These are phyloP conservation scores for Xylaria venustula DNA, from an alignment of 495 filamentous ascomycete genomes.

Conservation along the genomic window DNA sequence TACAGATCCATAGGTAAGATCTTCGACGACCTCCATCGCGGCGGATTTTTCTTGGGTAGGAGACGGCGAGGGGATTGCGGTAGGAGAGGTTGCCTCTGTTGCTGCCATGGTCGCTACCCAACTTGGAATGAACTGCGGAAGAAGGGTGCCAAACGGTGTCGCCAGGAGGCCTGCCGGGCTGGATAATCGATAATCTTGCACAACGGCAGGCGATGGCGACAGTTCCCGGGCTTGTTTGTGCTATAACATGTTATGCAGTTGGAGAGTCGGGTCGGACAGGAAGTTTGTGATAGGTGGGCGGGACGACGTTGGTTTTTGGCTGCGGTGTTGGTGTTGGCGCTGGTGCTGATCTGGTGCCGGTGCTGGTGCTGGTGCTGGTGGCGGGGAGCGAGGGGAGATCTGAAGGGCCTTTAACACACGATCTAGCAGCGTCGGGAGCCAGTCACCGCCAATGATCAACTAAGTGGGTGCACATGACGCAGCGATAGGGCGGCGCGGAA, in stretches of 20 bases:
- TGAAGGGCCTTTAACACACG: neutral
- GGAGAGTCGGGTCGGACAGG: slow-evolving; percentile 11
- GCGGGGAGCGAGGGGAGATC: neutral
- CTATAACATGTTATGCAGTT: slow-evolving; percentile 26
- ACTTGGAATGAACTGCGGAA: slow-evolving; percentile 11
- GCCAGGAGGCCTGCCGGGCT: slow-evolving; percentile 17
- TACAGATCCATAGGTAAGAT: slow-evolving; percentile 82
- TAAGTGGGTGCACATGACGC: slow-evolving; percentile 26
- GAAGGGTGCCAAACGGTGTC: neutral
- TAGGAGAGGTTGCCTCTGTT: slow-evolving; percentile 11
- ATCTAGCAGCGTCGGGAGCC: neutral
- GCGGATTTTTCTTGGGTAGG: slow-evolving; percentile 41
- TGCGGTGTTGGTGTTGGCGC: slow-evolving; percentile 16
- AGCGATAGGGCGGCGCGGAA: slow-evolving; percentile 3
- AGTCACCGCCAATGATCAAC: slow-evolving; percentile 15
- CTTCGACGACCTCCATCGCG: slow-evolving; percentile 69
- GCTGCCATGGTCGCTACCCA: slow-evolving; percentile 22
- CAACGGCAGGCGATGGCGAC: slow-evolving; percentile 24
- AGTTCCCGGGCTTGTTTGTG: slow-evolving; percentile 17
- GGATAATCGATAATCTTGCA: slow-evolving; percentile 18
- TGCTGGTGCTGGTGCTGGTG: no score
- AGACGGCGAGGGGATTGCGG: slow-evolving; percentile 2
- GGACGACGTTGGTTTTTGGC: slow-evolving; percentile 18
- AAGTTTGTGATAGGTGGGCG: slow-evolving; percentile 18
- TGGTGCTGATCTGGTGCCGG: no score